Conservation (phyloP, 257 asterid genomes). For the Handroanthus guayacan region DNA sequence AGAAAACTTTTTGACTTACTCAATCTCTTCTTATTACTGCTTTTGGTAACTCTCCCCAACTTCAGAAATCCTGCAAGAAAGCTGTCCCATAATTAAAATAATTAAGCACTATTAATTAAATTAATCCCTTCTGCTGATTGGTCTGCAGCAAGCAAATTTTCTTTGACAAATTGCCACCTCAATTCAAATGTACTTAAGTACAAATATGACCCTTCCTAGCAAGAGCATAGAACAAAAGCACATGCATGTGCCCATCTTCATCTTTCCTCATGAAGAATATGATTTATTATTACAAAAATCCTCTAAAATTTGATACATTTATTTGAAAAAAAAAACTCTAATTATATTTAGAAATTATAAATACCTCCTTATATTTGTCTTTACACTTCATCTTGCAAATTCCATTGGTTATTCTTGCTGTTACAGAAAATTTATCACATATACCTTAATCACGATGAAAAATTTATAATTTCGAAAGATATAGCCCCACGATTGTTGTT, state of each 20-base stretch:
- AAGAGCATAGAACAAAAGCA: constrained; percentile 78
- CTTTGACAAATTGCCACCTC: constrained; percentile 40
- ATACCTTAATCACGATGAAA: no score
- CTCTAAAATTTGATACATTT: background rate
- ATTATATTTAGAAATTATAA: no score
- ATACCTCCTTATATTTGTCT: no score
- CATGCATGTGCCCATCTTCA: constrained; percentile 60
- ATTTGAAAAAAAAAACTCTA: no score
- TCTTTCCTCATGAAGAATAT: constrained; percentile 43
- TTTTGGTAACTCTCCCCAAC: constrained; percentile 40
- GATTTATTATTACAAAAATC: background rate
- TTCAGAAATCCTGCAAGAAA: constrained; percentile 23
- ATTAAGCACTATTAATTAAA: constrained; percentile 18
- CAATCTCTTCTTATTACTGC: constrained; percentile 31
- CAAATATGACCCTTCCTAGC: constrained; percentile 50
- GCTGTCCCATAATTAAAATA: constrained; percentile 13
- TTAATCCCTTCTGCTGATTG: constrained; percentile 25
- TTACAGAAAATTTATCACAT: no score
- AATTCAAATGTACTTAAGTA: constrained; percentile 29
- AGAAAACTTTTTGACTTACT: constrained; percentile 40
- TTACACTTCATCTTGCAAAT: no score
- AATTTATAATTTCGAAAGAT: no score
- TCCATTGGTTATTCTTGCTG: no score
- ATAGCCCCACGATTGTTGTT: no score
- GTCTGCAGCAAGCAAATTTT: constrained; percentile 22